Conservation (phyloP, 202 grass and related monocot genomes). For the Miscanthus sacchariflorus region DNA sequence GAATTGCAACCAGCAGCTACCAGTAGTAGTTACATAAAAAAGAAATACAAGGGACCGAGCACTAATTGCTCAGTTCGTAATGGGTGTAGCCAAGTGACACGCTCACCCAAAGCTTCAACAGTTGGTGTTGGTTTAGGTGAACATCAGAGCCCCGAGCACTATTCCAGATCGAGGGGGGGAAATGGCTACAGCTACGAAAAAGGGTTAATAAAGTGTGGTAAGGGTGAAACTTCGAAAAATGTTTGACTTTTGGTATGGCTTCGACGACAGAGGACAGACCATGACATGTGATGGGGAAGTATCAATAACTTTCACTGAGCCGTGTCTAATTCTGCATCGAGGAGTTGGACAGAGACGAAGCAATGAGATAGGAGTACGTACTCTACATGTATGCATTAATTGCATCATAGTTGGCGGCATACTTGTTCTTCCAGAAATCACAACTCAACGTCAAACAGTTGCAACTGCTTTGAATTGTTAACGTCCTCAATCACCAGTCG, state of each 20-base stretch:
- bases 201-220: background rate
- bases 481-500: too few species aligned
- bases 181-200: background rate
- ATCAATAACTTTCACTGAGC: background rate
- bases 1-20: too few species aligned
- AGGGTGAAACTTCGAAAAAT: background rate
- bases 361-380: background rate
- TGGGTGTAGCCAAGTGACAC: background rate
- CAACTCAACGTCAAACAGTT: background rate
- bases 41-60: too few species aligned
- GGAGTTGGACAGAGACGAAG: too few species aligned
- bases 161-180: background rate
- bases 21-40: too few species aligned
- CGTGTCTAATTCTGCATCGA: background rate
- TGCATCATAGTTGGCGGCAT: background rate
- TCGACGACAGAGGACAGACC: background rate
- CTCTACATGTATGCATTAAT: background rate
- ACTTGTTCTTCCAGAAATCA: background rate
- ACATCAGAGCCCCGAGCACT: background rate
- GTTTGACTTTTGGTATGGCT: background rate
- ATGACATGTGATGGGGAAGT: background rate
- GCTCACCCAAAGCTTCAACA: background rate
- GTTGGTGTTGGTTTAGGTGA: background rate
- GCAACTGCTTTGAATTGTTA: background rate
- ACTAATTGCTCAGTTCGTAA: too few species aligned